A percentile compares a stretch with the other conserved stretches of the same genome.
Evolutionary conservation across 805 yeast genomes (phyloP).

Genomic region (Sungouiozyma intestinalis): DNA sequence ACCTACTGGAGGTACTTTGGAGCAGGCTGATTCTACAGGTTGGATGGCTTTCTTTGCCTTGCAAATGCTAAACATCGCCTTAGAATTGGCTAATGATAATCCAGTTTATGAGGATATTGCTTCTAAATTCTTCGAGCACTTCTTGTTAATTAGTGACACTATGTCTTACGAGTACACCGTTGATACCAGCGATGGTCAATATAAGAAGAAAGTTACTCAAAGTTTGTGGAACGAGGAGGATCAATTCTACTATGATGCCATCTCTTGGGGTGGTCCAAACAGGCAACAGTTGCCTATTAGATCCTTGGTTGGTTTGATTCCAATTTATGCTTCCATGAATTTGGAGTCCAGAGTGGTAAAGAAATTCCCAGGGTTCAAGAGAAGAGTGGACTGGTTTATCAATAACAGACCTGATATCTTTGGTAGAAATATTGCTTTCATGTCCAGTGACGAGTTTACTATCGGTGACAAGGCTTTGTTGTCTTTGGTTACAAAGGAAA

Average conservation of each 20-base stretch:
- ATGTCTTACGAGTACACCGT: constrained; percentile 51
- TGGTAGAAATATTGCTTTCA: constrained; percentile 75
- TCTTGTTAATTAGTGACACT: constrained; percentile 83
- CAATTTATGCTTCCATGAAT: constrained; percentile 80
- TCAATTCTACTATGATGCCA: constrained; percentile 83
- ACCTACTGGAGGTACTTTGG: constrained; percentile 84
- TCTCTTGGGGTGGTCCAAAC: constrained; percentile 64
- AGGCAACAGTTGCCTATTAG: constrained; percentile 71
- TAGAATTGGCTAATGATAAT: constrained; percentile 77
- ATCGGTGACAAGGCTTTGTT: constrained; percentile 71
- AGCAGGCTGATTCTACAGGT: constrained; percentile 93
- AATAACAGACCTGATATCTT: constrained; percentile 60
- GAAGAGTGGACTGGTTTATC: constrained; percentile 75
- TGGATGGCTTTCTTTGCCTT: constrained; percentile 94
- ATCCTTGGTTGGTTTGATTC: constrained; percentile 85
- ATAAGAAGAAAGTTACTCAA: constrained; percentile 38
- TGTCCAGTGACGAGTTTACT: constrained; percentile 54
- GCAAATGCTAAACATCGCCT: constrained; percentile 85
- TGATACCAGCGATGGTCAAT: constrained; percentile 27
- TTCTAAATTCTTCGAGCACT: constrained; percentile 88
- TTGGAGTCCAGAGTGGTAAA: constrained; percentile 74
- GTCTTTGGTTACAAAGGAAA: constrained; percentile 71
- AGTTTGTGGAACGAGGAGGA: constrained; percentile 87
- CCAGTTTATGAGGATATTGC: constrained; percentile 90
- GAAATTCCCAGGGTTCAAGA: constrained; percentile 71